phyloP scores from a whole-genome alignment of 2,329 filamentous ascomycete genomes.

The Ceratocystis albifundus region DNA sequence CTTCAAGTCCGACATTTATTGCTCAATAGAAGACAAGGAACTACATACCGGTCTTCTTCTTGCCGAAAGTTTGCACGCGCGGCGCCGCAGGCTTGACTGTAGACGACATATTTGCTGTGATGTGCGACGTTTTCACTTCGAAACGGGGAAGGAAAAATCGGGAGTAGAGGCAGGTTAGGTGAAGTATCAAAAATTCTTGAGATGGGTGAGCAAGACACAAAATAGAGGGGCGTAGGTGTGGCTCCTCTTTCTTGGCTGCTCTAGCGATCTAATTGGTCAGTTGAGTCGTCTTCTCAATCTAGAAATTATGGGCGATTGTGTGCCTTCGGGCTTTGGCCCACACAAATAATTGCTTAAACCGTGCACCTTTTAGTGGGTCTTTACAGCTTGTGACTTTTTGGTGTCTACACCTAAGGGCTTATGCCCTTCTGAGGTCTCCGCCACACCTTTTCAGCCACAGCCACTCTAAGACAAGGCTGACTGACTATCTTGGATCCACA shows the following conservation, averaged over 20 bases:
- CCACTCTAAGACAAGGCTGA: neutral
- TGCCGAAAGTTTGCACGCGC: constrained; percentile 97
- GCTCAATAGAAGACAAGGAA: neutral
- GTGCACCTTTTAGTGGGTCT: constrained; percentile 15
- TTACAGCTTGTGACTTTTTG: constrained; percentile 13
- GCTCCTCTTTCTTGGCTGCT: constrained; percentile 20
- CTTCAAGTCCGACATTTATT: neutral
- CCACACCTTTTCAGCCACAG: constrained; percentile 21
- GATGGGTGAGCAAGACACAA: constrained; percentile 22
- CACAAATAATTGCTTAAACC: constrained; percentile 12
- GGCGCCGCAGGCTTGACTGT: constrained; percentile 36
- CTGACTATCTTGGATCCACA: constrained; percentile 1
- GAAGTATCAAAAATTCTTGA: constrained; percentile 24
- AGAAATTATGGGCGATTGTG: constrained; percentile 22
- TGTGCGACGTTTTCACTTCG: constrained; percentile 26
- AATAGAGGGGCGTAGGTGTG: constrained; percentile 22
- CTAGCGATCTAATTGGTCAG: constrained; percentile 20
- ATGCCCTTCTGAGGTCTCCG: constrained; percentile 15
- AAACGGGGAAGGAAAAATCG: constrained; percentile 23
- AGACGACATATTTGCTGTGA: constrained; percentile 56
- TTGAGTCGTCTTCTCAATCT: constrained; percentile 14
- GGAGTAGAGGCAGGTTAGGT: constrained; percentile 23
- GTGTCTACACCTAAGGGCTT: constrained; percentile 15
- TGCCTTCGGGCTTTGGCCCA: constrained; percentile 23
- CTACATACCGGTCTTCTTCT: constrained; percentile 64